A percentile compares a stretch with the other conserved stretches of the same genome.
phyloP scores from a whole-genome alignment of 1,139 yeast species.

The Yamadazyma buinensis region DNA sequence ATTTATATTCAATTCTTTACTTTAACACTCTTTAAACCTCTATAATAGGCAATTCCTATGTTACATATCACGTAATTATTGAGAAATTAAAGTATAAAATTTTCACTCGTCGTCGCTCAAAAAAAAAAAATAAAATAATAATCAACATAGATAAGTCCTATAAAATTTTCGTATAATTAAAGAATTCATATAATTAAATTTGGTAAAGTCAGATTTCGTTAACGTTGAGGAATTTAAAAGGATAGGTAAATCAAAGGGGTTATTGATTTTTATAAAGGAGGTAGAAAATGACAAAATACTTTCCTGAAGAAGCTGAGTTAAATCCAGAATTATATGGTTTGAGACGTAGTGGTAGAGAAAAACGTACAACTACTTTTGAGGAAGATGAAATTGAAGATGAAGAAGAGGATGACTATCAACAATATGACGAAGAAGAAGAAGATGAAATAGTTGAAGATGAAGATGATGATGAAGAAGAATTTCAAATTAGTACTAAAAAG shows the following conservation, averaged over 20 bases:
- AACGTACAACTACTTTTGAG: conserved; percentile 34
- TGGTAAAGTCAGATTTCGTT: too few relatives aligned
- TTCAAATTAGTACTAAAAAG: conserved; percentile 7
- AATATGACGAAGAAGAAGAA: conserved; percentile 10
- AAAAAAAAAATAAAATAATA: too few relatives aligned
- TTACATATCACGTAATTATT: too few relatives aligned
- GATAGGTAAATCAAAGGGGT: too few relatives aligned
- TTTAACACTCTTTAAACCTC: too few relatives aligned
- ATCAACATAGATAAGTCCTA: too few relatives aligned
- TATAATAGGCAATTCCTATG: too few relatives aligned
- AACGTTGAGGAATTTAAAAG: too few relatives aligned
- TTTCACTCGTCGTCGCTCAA: conserved; percentile 6
- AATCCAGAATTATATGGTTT: conserved; percentile 92
- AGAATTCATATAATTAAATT: too few relatives aligned
- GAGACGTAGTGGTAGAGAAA: conserved; percentile 79
- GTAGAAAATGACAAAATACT: conserved; percentile 5
- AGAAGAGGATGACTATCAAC: conserved; percentile 11
- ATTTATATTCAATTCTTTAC: too few relatives aligned
- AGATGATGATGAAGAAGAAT: conserved; percentile 25
- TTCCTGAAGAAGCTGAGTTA: conserved; percentile 41
- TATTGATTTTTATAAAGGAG: too few relatives aligned
- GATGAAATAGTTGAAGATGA: conserved; percentile 22
- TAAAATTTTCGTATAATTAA: too few relatives aligned
- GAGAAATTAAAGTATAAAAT: conserved; percentile 2
- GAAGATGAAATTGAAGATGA: conserved; percentile 42